Evolutionary conservation across 768 basidiomycete species (phyloP).

Genomic region (Termitomyces sp.): DNA sequence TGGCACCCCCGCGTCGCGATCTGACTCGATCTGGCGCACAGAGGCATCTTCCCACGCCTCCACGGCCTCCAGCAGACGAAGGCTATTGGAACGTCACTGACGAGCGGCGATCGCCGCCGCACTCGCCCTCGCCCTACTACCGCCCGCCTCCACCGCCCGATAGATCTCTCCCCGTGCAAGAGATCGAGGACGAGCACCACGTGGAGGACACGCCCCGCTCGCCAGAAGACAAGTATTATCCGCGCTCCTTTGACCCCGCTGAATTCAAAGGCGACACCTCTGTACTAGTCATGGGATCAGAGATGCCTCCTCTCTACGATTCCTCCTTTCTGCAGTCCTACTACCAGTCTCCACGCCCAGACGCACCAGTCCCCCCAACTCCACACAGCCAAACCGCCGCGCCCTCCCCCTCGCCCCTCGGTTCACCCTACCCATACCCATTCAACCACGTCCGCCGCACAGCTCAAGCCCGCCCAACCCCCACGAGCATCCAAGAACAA

Average conservation of each 20-base stretch:
- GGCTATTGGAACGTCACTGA: slow-evolving; percentile 62
- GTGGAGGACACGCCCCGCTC: too few relatives aligned
- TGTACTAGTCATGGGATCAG: slow-evolving; percentile 17
- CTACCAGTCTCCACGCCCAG: slow-evolving; percentile 55
- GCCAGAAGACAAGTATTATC: too few relatives aligned
- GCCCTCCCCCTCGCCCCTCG: slow-evolving; percentile 67
- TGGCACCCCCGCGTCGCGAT: slow-evolving; percentile 41
- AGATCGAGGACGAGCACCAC: slow-evolving; percentile 61
- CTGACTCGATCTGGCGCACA: slow-evolving; percentile 20
- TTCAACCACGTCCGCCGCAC: slow-evolving; percentile 67
- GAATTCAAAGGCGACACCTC: slow-evolving; percentile 40
- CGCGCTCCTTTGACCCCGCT: slow-evolving; percentile 48
- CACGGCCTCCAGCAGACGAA: slow-evolving; percentile 31
- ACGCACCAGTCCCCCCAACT: slow-evolving; percentile 76
- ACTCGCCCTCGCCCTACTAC: slow-evolving; percentile 22
- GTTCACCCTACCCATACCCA: slow-evolving; percentile 78
- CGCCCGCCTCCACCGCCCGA: slow-evolving; percentile 42
- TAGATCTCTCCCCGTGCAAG: slow-evolving; percentile 71
- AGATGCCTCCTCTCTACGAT: slow-evolving; percentile 40
- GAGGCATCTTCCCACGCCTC: slow-evolving; percentile 36
- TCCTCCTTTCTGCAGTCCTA: slow-evolving; percentile 58
- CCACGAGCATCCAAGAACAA: slow-evolving; percentile 56
- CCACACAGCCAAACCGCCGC: slow-evolving; percentile 72
- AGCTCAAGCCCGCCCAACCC: slow-evolving; percentile 28
- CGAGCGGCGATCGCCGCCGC: slow-evolving; percentile 30